Evolutionary conservation across 768 basidiomycete genomes (phyloP), one percentile per base, ranked within the genome.

Genomic region (Tylopilus rubrobrunneus): DNA sequence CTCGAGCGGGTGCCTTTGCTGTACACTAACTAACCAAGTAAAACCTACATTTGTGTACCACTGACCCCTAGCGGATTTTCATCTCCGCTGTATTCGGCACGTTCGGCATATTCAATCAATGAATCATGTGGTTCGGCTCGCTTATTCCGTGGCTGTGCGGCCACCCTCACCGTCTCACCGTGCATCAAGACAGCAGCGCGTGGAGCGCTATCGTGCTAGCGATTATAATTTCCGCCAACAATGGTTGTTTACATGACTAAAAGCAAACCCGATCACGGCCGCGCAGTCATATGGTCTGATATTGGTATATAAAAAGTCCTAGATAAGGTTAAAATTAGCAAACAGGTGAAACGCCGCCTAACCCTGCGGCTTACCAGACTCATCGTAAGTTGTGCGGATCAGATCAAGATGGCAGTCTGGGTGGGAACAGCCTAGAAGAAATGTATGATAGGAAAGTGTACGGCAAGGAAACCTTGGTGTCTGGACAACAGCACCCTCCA

Each of bases 341-440:
- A 34, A 5, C 25, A 25, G 7, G n/a, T 3, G n/a, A 28, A 28
- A 23, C 12, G 4, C 15, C 15, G 23, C 25, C 5, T 17, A 9
- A 44, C 15, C 25, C 17, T 27, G 43, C 15, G 3, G 34, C 36
- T 40, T 12, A 52, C 51, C 51, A 1, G 36, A 31, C 19, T 41
- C 28, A 25, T 39, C 36, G 21, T 40, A 31, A 15, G 37, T 40
- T 31, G 51, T 40, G 7, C 36, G 28, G 5, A 52, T 46, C 6
- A 52, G 14, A 23, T 46, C 44, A 17, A 52, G 45, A 25, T 40
- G 21, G 45, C 51, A 52, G 44, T 25, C 51, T 9, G 51, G 51
- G 27, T 40, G 36, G 8, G 44, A 29, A 31, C 51, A 52, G 3
- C 44, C 51, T 27, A 52, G 11, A 1, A 45, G 11, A 14, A 45